These are phyloP conservation scores for Rhizopus microsporus DNA, from an alignment of 371 early-diverging fungal species.

Conservation along the genomic window DNA sequence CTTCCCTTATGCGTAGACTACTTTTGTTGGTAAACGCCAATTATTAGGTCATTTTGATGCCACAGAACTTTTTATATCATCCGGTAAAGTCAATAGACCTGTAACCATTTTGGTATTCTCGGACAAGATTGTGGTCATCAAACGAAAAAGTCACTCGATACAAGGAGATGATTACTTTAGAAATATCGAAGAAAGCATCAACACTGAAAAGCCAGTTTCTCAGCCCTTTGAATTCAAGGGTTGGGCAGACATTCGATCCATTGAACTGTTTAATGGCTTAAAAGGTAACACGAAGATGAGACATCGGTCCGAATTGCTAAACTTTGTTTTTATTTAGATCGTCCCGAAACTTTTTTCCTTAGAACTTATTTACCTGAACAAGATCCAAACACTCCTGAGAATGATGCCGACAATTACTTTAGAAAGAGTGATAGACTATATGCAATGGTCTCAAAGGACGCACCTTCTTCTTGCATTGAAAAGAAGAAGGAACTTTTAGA, in stretches of 20 bases:
- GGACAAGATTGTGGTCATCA: conserved; percentile 47
- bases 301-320: conserved; percentile 19
- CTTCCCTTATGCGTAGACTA: conserved; percentile 6
- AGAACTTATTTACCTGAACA: conserved; percentile 27
- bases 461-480: conserved; percentile 2
- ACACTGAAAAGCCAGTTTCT: conserved; percentile 9
- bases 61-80: conserved; percentile 35
- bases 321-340: conserved; percentile 24
- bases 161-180: conserved; percentile 19
- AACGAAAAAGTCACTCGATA: conserved; percentile 31
- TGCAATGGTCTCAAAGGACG: conserved; percentile 18
- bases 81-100: conserved; percentile 31
- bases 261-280: conserved; percentile 46
- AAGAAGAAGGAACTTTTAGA: conserved; percentile 14
- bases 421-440: conserved; percentile 28
- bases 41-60: conserved; percentile 45
- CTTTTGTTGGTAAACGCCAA: conserved; percentile 37
- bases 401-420: conserved; percentile 27
- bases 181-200: conserved; percentile 24
- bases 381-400: conserved; percentile 21
- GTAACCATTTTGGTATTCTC: conserved; percentile 47
- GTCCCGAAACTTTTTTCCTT: conserved; percentile 41
- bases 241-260: conserved; percentile 46
- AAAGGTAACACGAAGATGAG: conserved; percentile 26
- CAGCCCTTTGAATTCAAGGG: conserved; percentile 43